Evolutionary conservation across 108 stramenopile species (phyloP).

Genomic region (Tribonema minus): DNA sequence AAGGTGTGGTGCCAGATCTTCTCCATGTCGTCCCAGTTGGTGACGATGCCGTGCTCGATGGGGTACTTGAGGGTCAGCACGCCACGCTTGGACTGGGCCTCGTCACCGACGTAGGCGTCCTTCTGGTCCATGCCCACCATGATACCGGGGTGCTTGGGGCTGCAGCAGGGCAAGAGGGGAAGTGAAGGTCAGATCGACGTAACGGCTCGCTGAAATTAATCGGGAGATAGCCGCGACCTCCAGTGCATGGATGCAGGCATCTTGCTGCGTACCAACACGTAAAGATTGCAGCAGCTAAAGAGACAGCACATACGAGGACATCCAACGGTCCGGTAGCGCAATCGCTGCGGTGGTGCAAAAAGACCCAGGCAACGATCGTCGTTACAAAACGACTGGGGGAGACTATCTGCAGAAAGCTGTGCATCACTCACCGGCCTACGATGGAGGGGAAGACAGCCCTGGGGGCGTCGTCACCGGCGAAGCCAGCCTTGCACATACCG

Average conservation of each 20-base stretch:
- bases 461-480: slow-evolving; percentile 64
- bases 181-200: not conserved
- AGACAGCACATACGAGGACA: too few relatives aligned
- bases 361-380: not conserved
- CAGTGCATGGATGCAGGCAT: not conserved
- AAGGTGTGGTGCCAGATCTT: slow-evolving; percentile 71
- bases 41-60: slow-evolving; percentile 84
- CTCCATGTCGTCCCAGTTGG: slow-evolving; percentile 72
- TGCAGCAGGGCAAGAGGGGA: not conserved
- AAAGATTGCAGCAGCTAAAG: too few relatives aligned
- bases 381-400: not conserved
- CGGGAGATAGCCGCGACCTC: not conserved
- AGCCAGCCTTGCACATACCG: slow-evolving; percentile 70
- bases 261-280: too few relatives aligned
- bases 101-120: slow-evolving; percentile 96
- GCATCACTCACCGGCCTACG: slow-evolving; percentile 45
- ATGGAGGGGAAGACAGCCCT: slow-evolving; percentile 66
- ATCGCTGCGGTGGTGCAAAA: too few relatives aligned
- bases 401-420: not conserved
- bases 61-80: slow-evolving; percentile 98
- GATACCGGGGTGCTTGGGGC: slow-evolving; percentile 63
- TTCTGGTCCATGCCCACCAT: slow-evolving; percentile 97
- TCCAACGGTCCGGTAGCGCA: too few relatives aligned
- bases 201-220: not conserved
- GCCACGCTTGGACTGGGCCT: slow-evolving; percentile 69